A percentile compares a stretch with the other conserved stretches of the same genome.
These are phyloP conservation scores for Fraxinus velutina DNA, from an alignment of 305 asterid species.

Conservation along the genomic window DNA sequence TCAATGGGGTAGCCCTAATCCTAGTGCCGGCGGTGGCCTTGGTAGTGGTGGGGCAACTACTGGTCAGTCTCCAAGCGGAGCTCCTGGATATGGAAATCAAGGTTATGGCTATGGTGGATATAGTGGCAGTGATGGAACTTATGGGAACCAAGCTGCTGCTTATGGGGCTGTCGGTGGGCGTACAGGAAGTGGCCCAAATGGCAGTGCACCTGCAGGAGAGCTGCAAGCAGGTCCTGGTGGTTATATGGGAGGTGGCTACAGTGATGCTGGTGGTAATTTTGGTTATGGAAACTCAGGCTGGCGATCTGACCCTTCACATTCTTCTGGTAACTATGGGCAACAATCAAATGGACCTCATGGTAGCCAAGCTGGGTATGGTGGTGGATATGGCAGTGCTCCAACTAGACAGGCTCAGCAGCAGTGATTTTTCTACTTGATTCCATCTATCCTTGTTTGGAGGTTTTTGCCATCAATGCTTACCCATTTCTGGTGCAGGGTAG, in stretches of 20 bases:
- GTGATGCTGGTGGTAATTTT: constrained; percentile 56
- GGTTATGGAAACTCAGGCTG: constrained; percentile 65
- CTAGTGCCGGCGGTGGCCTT: constrained; percentile 32
- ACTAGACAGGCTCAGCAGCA: constrained; percentile 59
- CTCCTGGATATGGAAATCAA: constrained; percentile 68
- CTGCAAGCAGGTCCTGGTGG: constrained; percentile 50
- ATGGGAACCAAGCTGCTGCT: constrained; percentile 39
- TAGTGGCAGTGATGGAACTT: constrained; percentile 58
- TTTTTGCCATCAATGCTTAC: constrained; percentile 23
- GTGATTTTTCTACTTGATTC: constrained; percentile 27
- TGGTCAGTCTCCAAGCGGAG: constrained; percentile 74
- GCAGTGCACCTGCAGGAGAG: constrained; percentile 47
- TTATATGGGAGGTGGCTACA: constrained; percentile 57
- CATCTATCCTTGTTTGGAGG: constrained; percentile 30
- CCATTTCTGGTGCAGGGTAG: constrained; percentile 35
- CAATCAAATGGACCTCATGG: constrained; percentile 43
- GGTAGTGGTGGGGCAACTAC: constrained; percentile 48
- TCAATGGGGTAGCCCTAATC: constrained; percentile 51
- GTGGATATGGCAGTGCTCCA: constrained; percentile 49
- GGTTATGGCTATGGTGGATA: constrained; percentile 82
- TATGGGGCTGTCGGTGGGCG: constrained; percentile 81
- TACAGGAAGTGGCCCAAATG: constrained; percentile 56
- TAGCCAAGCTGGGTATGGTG: constrained; percentile 56
- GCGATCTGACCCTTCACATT: constrained; percentile 66
- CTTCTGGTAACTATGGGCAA: constrained; percentile 48